A percentile compares a stretch with the other conserved stretches of the same genome.
These are phyloP conservation scores for Gynochthodes officinalis DNA, from an alignment of 257 asterid genomes.

Conservation along the genomic window DNA sequence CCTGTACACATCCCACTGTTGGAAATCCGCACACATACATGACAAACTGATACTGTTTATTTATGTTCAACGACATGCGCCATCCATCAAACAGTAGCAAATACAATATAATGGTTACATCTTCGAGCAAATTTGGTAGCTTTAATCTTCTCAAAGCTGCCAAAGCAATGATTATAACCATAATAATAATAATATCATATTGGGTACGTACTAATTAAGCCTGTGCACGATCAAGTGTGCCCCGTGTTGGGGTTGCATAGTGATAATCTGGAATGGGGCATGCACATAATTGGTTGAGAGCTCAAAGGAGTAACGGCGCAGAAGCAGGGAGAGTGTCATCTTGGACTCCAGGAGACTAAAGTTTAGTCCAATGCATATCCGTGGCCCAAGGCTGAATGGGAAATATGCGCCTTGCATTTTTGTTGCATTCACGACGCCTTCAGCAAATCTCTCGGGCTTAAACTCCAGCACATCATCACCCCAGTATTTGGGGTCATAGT, in stretches of 20 bases:
- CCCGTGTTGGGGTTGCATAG: slow-evolving; percentile 48
- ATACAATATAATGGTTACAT: too few relatives aligned
- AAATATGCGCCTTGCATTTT: slow-evolving; percentile 28
- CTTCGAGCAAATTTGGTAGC: too few relatives aligned
- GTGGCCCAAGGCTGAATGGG: slow-evolving; percentile 53
- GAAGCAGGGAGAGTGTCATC: slow-evolving; percentile 30
- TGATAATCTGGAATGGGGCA: slow-evolving; percentile 38
- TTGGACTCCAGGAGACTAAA: slow-evolving; percentile 45
- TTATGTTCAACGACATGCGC: too few relatives aligned
- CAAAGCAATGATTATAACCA: too few relatives aligned
- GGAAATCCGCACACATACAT: too few relatives aligned
- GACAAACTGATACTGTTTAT: too few relatives aligned
- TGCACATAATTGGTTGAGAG: slow-evolving; percentile 48
- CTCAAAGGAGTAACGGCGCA: slow-evolving; percentile 33
- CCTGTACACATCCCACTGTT: too few relatives aligned
- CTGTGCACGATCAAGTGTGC: slow-evolving; percentile 26
- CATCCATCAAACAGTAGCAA: too few relatives aligned
- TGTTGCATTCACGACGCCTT: slow-evolving; percentile 43
- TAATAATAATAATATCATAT: too few relatives aligned
- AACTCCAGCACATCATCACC: slow-evolving; percentile 42
- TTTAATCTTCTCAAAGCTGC: too few relatives aligned
- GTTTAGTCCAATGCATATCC: slow-evolving; percentile 45
- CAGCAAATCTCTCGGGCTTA: slow-evolving; percentile 40
- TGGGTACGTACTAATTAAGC: too few relatives aligned
- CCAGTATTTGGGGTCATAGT: slow-evolving; percentile 36